Base-by-base conservation (phyloP, 768 basidiomycete species). In the Roridomyces roridus region DNA sequence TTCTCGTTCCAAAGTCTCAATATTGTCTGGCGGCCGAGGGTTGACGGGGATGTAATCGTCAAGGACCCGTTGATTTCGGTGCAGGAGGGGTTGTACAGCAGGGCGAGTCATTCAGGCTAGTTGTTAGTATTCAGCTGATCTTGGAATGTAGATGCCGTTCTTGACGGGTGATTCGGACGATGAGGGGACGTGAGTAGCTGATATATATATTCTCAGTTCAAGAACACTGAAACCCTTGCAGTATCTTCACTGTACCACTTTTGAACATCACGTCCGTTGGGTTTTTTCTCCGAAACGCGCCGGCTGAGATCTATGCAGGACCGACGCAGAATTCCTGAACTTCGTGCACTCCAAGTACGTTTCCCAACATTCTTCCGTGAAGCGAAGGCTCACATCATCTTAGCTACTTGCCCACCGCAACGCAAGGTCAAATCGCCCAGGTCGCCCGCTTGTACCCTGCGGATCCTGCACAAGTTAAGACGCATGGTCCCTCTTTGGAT, bases 121-220 rank as follows among this genome's bases (percentile, higher is more conserved):
- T n/a, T n/a, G n/a, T n/a, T n/a, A n/a, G n/a, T n/a, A n/a, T n/a
- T n/a, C n/a, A n/a, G n/a, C n/a, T n/a, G n/a, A n/a, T n/a, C n/a
- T n/a, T n/a, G n/a, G n/a, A n/a, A n/a, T n/a, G n/a, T 61, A 65
- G 60, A 46, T 67, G 23, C 69, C 72, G 17, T 55, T 61, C 36
- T 60, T 73, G 20, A 59, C 67, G 18, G 78, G 79, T 1, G 68
- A 76, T 49, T 70, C 72, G 26, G 75, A 78, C 45, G 78, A 79
- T 29, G 76, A 78, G 51, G 77, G 76, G 49, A 76, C 76, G 65
- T 75, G 50, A 63, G 75, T 69, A 25, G 11, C 20, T 31, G 7
- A 21, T 25, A 15, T 46, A 26, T 34, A 17, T 20, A 9, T 17
- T 46, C 25, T 17, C 12, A 3, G 21, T 5, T 29, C 17, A 15